Percentiles rank a stretch among this genome's conserved stretches.
Conservation (phyloP, 1,284 basidiomycete genomes). For the Trametes polyzona region DNA sequence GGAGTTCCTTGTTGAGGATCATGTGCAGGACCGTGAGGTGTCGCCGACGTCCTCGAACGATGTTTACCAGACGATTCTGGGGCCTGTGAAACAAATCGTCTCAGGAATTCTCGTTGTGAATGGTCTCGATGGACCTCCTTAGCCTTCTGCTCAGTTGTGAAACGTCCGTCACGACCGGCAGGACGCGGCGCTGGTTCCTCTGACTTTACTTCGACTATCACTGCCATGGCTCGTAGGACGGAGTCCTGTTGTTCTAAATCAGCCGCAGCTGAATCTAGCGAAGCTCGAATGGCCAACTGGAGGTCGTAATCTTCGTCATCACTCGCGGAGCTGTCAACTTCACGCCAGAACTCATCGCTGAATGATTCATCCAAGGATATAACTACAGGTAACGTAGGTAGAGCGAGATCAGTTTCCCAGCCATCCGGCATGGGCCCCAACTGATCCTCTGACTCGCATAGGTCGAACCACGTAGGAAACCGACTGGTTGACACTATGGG, state of each 20-base stretch:
- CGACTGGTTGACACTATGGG: neutral
- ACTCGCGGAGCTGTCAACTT: neutral
- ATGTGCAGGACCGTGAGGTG: too few species aligned
- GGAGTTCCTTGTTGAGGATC: too few species aligned
- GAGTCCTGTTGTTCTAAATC: neutral
- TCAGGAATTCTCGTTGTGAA: neutral
- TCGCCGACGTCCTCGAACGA: neutral
- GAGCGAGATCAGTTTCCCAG: neutral
- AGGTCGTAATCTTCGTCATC: neutral
- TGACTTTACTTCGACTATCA: neutral
- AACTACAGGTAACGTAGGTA: neutral
- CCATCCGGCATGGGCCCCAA: neutral
- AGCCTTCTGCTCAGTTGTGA: neutral
- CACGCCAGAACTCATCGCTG: neutral
- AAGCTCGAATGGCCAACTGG: neutral
- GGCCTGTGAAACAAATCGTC: neutral
- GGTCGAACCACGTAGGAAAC: neutral
- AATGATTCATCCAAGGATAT: neutral
- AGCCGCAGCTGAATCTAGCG: neutral
- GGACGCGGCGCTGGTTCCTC: neutral
- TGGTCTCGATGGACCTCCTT: neutral
- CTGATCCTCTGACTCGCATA: neutral
- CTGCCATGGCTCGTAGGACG: neutral
- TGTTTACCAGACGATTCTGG: neutral
- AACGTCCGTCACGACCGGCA: neutral